A percentile compares a stretch with the other conserved stretches of the same genome.
Conservation (phyloP, 495 filamentous ascomycete species). For the Penicillium dipodomyicola region DNA sequence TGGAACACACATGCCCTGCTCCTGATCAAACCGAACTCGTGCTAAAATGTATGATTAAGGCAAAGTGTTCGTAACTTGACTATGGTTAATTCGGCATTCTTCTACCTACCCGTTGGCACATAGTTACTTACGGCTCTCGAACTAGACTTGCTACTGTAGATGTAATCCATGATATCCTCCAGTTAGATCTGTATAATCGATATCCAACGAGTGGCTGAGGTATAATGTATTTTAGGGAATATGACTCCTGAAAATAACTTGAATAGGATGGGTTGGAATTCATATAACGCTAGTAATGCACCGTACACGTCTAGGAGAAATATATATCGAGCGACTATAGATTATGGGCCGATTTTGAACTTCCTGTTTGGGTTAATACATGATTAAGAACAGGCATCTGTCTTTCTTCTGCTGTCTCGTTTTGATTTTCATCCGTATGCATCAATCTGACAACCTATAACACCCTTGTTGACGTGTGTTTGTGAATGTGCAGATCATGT, state of each 20-base stretch:
- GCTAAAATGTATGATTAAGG: not conserved
- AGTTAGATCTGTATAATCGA: no score
- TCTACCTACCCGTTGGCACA: no score
- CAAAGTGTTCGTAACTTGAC: not conserved
- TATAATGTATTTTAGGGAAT: no score
- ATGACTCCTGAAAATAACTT: not conserved
- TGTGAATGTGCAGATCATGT: not conserved
- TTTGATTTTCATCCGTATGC: not conserved
- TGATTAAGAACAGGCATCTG: not conserved
- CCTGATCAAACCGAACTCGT: not conserved
- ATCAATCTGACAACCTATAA: not conserved
- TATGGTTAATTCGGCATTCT: not conserved
- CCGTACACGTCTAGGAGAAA: not conserved
- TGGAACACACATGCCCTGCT: not conserved
- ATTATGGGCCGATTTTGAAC: not conserved
- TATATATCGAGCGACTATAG: not conserved
- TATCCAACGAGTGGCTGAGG: no score
- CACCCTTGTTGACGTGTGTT: not conserved
- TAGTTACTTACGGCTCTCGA: no score
- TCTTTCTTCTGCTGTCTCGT: not conserved
- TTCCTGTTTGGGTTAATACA: not conserved
- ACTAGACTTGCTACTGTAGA: no score
- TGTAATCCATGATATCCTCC: no score
- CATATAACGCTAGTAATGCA: not conserved
- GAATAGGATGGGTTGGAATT: not conserved